Conservation (phyloP, 2,329 filamentous ascomycete species). For the Stemphylium beticola region DNA sequence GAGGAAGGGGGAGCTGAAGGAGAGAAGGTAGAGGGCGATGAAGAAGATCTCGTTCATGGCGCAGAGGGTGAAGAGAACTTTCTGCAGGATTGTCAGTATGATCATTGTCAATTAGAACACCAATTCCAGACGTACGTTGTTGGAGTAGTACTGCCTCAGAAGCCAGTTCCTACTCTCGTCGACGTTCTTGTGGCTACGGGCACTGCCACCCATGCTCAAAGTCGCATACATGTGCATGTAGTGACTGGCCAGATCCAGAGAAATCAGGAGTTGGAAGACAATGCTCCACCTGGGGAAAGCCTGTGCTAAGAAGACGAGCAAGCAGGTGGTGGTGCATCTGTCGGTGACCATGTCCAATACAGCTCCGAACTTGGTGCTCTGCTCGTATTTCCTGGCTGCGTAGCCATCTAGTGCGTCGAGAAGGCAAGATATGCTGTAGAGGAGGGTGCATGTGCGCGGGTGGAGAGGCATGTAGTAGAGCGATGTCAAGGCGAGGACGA, state of each 20-base stretch:
- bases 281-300: conserved; percentile 95
- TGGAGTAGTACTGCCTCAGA: conserved; percentile 95
- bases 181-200: conserved; percentile 89
- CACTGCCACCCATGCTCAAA: conserved; percentile 80
- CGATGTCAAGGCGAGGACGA: conserved; percentile 76
- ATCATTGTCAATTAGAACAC: no score
- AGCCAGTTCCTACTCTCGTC: conserved; percentile 87
- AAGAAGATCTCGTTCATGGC: conserved; percentile 95
- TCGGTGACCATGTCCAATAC: conserved; percentile 99
- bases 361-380: conserved; percentile 93
- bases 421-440: conserved; percentile 93
- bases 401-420: conserved; percentile 95
- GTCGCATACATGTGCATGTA: conserved; percentile 99
- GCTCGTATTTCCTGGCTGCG: conserved; percentile 84
- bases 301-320: conserved; percentile 92
- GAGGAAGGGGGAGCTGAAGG: conserved; percentile 89
- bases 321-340: conserved; percentile 92
- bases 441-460: conserved; percentile 88
- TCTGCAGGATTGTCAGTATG: conserved; percentile 58
- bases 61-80: conserved; percentile 89
- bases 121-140: conserved; percentile 70
- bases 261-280: conserved; percentile 91
- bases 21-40: conserved; percentile 96
- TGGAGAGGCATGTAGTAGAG: conserved; percentile 99
- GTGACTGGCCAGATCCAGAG: conserved; percentile 90